Evolutionary conservation across 2,329 filamentous ascomycete species (phyloP).

Genomic region (Diplocarpon mali): DNA sequence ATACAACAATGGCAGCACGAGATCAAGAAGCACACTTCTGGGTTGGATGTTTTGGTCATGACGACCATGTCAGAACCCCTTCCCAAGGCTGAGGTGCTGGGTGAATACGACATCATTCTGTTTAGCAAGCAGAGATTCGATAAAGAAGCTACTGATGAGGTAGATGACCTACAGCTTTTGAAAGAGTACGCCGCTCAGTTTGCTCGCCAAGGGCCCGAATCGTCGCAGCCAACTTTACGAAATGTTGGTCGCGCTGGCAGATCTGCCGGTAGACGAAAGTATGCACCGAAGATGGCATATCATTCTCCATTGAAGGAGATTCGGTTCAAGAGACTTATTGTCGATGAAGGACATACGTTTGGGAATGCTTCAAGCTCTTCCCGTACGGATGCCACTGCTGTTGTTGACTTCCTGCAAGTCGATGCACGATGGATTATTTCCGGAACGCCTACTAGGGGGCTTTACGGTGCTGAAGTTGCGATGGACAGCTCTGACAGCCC

Average conservation of each 20-base stretch:
- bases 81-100: conserved; percentile 46
- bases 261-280: conserved; percentile 24
- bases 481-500: conserved; percentile 3
- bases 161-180: conserved; percentile 21
- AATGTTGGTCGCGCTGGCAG: too few species aligned
- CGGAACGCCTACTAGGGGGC: conserved; percentile 75
- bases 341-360: conserved; percentile 84
- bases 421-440: conserved; percentile 82
- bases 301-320: conserved; percentile 55
- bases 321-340: conserved; percentile 80
- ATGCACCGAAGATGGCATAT: conserved; percentile 28
- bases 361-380: conserved; percentile 48
- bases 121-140: conserved; percentile 69
- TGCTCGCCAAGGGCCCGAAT: too few species aligned
- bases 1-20: conserved; percentile 76
- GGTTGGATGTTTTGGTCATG: conserved; percentile 54
- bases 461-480: conserved; percentile 59
- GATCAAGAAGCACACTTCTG: conserved; percentile 63
- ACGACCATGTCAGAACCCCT: conserved; percentile 39
- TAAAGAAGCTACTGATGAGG: conserved; percentile 44
- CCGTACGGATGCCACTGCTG: conserved; percentile 43
- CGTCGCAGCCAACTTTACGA: conserved; percentile 10
- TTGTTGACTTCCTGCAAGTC: conserved; percentile 44
- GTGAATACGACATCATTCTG: conserved; percentile 63
- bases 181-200: too few species aligned